These are phyloP conservation scores for Ziziphus jujuba DNA, from an alignment of 306 rosid genomes.

Conservation along the genomic window DNA sequence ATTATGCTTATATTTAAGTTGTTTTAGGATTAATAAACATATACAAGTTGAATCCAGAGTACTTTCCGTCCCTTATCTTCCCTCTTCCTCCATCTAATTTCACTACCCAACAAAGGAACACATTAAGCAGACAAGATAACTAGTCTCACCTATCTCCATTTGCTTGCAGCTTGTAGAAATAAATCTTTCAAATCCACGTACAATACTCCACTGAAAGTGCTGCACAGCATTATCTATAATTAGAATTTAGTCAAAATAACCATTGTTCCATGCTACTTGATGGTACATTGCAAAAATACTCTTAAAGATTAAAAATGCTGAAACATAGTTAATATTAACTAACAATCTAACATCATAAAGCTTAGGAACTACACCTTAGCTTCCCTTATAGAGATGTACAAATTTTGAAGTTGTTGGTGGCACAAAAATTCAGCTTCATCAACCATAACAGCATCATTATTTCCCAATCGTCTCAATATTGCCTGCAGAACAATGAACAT, in stretches of 20 bases:
- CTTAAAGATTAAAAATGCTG: not conserved
- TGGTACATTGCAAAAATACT: not conserved
- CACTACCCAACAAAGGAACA: too few relatives aligned
- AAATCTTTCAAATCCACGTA: slow-evolving; percentile 75
- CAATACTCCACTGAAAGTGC: slow-evolving; percentile 86
- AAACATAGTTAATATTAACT: not conserved
- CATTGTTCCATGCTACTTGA: not conserved
- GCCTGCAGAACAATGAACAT: slow-evolving; percentile 54
- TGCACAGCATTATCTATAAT: slow-evolving; percentile 32
- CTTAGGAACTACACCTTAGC: slow-evolving; percentile 57
- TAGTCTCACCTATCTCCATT: slow-evolving; percentile 68
- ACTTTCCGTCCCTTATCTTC: too few relatives aligned
- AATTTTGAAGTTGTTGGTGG: slow-evolving; percentile 68
- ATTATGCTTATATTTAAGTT: too few relatives aligned
- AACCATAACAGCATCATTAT: slow-evolving; percentile 55
- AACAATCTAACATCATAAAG: not conserved
- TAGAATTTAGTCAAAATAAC: slow-evolving; percentile 16
- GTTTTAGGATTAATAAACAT: too few relatives aligned
- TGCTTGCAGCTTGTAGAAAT: slow-evolving; percentile 73
- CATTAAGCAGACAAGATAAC: slow-evolving; percentile 22
- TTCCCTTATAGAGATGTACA: slow-evolving; percentile 70
- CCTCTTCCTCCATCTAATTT: too few relatives aligned
- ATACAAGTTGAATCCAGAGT: too few relatives aligned
- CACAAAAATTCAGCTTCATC: slow-evolving; percentile 80
- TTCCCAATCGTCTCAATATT: slow-evolving; percentile 76